These are phyloP conservation scores for Colletotrichum liaoningense DNA, from an alignment of 2,329 filamentous ascomycete species.

Conservation along the genomic window DNA sequence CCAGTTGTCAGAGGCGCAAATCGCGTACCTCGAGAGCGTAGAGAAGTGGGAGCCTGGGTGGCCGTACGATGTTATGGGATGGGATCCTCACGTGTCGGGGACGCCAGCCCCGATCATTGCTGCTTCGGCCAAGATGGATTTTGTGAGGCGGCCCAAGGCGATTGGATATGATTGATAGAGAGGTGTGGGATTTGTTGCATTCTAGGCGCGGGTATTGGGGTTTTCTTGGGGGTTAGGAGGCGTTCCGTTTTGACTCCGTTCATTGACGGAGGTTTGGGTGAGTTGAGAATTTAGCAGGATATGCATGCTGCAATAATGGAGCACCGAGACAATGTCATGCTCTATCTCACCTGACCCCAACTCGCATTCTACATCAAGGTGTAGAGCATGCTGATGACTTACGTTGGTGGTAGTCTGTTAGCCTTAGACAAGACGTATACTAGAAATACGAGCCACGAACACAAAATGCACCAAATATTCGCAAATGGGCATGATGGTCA, in stretches of 20 bases:
- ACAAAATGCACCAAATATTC: background rate
- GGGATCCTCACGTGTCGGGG: constrained; percentile 38
- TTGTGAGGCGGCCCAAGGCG: background rate
- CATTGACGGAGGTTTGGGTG: background rate
- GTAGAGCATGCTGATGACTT: background rate
- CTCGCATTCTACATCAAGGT: background rate
- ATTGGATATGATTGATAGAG: background rate
- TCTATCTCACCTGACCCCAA: too few species aligned
- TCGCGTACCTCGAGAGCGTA: constrained; percentile 64
- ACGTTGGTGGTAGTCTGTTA: background rate
- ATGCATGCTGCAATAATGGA: background rate
- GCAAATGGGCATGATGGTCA: background rate
- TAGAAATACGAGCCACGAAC: background rate
- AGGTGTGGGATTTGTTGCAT: background rate
- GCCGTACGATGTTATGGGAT: constrained; percentile 56
- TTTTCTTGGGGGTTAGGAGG: background rate
- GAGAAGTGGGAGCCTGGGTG: constrained; percentile 67
- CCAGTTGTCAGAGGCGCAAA: constrained; percentile 60
- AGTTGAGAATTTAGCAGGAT: background rate
- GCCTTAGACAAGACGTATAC: background rate
- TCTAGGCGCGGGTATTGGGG: background rate
- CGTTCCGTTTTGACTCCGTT: background rate
- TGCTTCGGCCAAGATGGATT: background rate
- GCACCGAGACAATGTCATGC: background rate
- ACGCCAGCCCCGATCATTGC: background rate